Conservation (phyloP, 2,329 filamentous ascomycete genomes). For the Graphilbum ipis-grandicollis region DNA sequence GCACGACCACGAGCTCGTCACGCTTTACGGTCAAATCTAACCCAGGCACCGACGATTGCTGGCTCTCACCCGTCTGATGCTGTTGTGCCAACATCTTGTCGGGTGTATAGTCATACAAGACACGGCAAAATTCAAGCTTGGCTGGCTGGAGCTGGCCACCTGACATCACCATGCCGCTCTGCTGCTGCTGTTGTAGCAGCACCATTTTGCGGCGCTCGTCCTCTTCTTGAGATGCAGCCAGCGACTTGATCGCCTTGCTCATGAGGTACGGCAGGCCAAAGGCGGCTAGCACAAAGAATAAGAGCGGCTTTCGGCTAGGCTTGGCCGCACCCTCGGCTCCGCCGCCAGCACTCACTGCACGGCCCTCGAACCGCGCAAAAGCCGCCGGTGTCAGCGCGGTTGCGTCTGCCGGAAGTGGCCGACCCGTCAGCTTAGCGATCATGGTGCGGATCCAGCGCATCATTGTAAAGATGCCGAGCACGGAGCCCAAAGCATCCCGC, state of each 20-base stretch:
- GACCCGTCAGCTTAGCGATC: slow-evolving; percentile 82
- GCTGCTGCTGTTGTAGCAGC: slow-evolving; percentile 25
- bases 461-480: slow-evolving; percentile 87
- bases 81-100: slow-evolving; percentile 15
- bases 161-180: slow-evolving; percentile 24
- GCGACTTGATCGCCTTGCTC: slow-evolving; percentile 79
- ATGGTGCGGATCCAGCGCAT: slow-evolving; percentile 89
- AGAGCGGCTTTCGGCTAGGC: slow-evolving; percentile 84
- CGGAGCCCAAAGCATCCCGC: slow-evolving; percentile 79
- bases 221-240: slow-evolving; percentile 73
- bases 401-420: slow-evolving; percentile 74
- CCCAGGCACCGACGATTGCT: slow-evolving; percentile 37
- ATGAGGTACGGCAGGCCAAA: slow-evolving; percentile 94
- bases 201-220: slow-evolving; percentile 47
- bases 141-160: slow-evolving; percentile 54
- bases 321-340: slow-evolving; percentile 46
- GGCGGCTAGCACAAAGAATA: slow-evolving; percentile 88
- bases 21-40: slow-evolving; percentile 87
- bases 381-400: slow-evolving; percentile 75
- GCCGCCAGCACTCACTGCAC: slow-evolving; percentile 27
- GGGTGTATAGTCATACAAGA: slow-evolving; percentile 85
- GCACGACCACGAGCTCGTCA: slow-evolving; percentile 85
- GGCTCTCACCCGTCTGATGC: slow-evolving; percentile 25
- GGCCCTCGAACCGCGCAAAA: slow-evolving; percentile 78
- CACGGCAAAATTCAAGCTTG: slow-evolving; percentile 91